phyloP scores from a whole-genome alignment of 495 filamentous ascomycete genomes.

The Daldinia vernicosa region DNA sequence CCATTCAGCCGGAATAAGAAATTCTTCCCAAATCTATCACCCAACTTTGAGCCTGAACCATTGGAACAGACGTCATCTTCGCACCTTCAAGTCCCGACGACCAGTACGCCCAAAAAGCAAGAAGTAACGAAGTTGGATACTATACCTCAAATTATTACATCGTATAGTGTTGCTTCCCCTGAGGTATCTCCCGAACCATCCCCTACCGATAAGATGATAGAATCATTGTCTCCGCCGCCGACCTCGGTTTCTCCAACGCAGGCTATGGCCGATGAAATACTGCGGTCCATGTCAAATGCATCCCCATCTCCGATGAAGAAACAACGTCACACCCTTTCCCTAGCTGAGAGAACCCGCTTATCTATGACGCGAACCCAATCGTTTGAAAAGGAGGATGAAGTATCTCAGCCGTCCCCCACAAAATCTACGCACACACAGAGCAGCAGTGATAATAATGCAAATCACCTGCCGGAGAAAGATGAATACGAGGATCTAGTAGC shows the following conservation, averaged over 20 bases:
- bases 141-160: constrained; percentile 11
- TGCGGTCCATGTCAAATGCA: constrained; percentile 61
- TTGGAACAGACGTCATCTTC: constrained; percentile 2
- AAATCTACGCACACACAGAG: constrained; percentile 19
- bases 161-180: neutral
- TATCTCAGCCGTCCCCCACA: constrained; percentile 40
- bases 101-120: neutral
- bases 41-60: constrained; percentile 8
- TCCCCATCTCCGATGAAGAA: constrained; percentile 65
- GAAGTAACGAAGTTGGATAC: constrained; percentile 3
- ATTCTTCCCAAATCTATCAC: neutral
- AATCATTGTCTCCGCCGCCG: constrained; percentile 49
- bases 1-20: constrained; percentile 6
- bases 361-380: constrained; percentile 58
- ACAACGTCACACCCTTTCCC: constrained; percentile 60
- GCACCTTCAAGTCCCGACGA: neutral
- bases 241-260: constrained; percentile 54
- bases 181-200: constrained; percentile 46
- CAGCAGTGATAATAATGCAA: constrained; percentile 10
- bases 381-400: constrained; percentile 47
- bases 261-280: constrained; percentile 62
- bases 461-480: constrained; percentile 38
- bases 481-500: constrained; percentile 66
- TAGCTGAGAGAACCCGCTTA: constrained; percentile 62
- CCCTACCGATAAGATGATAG: constrained; percentile 2